These are phyloP conservation scores for Taphrina betulina DNA, from an alignment of 1,139 yeast species.

Conservation along the genomic window DNA sequence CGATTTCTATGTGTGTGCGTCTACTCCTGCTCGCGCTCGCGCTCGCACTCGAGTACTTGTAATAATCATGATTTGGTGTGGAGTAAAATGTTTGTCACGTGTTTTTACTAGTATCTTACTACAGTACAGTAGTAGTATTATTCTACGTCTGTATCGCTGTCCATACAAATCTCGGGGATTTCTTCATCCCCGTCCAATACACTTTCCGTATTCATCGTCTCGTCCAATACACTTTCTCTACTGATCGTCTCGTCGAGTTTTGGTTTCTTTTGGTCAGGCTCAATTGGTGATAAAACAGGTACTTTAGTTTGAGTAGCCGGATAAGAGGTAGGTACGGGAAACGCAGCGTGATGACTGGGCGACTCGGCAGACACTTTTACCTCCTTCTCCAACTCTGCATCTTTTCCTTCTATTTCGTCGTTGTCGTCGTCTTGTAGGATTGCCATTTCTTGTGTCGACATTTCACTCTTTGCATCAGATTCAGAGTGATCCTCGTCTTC, in stretches of 20 bases:
- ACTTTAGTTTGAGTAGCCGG: not conserved
- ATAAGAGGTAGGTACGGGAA: not conserved
- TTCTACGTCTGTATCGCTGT: slow-evolving; percentile 30
- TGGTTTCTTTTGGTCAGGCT: not conserved
- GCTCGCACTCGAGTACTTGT: too few species aligned
- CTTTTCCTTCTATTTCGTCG: not conserved
- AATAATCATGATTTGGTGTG: too few species aligned
- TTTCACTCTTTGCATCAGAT: not conserved
- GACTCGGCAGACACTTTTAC: too few species aligned
- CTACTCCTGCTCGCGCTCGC: too few species aligned
- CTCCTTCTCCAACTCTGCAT: too few species aligned
- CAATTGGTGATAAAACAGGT: not conserved
- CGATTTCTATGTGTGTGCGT: too few species aligned
- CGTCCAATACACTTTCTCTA: not conserved
- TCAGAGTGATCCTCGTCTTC: not conserved
- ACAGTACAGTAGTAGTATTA: too few species aligned
- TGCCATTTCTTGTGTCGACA: not conserved
- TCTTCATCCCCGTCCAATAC: slow-evolving; percentile 16
- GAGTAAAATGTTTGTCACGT: too few species aligned
- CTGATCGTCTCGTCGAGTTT: not conserved
- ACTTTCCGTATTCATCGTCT: slow-evolving; percentile 19
- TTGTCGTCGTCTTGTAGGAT: not conserved
- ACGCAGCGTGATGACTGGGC: too few species aligned
- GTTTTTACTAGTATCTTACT: too few species aligned
- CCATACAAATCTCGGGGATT: slow-evolving; percentile 34